A percentile compares a stretch with the other conserved stretches of the same genome.
phyloP scores from a whole-genome alignment of 108 stramenopile genomes.

The Cyclostephanos tholiformis region DNA sequence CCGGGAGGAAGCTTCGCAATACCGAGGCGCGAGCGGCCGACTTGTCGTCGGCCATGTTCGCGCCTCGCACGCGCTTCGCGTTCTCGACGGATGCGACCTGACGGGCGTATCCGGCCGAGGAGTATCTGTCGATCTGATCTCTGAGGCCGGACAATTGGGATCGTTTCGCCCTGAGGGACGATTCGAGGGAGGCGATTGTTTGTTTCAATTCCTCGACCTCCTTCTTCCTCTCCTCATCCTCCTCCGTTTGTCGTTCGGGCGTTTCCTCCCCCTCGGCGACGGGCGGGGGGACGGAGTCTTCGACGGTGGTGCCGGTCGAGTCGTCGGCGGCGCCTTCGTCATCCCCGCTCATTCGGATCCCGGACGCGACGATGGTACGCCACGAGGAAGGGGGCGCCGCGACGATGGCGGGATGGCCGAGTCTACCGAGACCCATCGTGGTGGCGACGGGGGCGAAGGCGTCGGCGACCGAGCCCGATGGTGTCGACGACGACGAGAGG shows the following conservation, averaged over 20 bases:
- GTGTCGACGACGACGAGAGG: constrained; percentile 10
- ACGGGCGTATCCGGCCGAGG: constrained; percentile 76
- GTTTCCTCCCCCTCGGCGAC: background rate
- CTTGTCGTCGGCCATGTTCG: constrained; percentile 54
- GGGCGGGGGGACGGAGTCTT: constrained; percentile 11
- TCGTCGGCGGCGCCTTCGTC: no score
- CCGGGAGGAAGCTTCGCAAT: constrained; percentile 64
- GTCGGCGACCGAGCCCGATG: background rate
- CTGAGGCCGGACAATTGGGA: constrained; percentile 34
- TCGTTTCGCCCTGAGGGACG: constrained; percentile 56
- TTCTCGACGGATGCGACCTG: constrained; percentile 84
- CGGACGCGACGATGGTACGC: no score
- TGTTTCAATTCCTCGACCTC: constrained; percentile 64
- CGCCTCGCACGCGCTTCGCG: constrained; percentile 67
- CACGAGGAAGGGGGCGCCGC: no score
- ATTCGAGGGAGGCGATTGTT: constrained; percentile 68
- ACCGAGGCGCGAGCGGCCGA: constrained; percentile 53
- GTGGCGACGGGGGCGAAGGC: no score
- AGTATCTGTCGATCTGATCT: constrained; percentile 69
- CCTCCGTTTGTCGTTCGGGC: background rate
- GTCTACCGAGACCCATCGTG: no score
- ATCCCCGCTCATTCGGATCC: no score
- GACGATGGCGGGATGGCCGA: no score
- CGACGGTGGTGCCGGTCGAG: constrained; percentile 10
- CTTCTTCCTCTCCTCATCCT: constrained; percentile 13